Percentiles rank a stretch among this genome's conserved stretches.
Evolutionary conservation across 352 stramenopile species (phyloP).

Genomic region (Phytopythium delawarense): DNA sequence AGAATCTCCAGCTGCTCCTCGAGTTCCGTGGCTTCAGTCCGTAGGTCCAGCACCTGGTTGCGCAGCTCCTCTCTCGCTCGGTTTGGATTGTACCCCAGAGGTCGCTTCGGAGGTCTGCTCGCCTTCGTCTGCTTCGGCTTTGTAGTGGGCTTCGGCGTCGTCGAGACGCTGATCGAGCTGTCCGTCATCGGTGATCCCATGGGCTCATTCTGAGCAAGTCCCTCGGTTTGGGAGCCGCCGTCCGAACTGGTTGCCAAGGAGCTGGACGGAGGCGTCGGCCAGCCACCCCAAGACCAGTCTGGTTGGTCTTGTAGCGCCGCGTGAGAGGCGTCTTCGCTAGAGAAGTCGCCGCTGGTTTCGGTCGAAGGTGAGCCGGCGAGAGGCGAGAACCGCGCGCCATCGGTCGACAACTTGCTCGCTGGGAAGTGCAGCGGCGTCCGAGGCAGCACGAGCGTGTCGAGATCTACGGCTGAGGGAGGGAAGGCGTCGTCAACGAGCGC

Average conservation of each 20-base stretch:
- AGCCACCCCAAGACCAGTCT: neutral
- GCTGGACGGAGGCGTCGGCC: neutral
- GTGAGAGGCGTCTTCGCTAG: neutral
- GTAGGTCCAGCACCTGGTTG: slow-evolving; percentile 10
- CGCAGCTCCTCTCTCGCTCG: slow-evolving; percentile 22
- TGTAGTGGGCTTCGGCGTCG: neutral
- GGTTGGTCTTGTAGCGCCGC: neutral
- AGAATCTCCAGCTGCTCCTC: slow-evolving; percentile 1
- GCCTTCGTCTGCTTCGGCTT: neutral
- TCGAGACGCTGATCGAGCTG: neutral
- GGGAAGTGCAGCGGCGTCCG: neutral
- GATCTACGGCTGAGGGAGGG: neutral
- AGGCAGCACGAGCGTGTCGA: neutral
- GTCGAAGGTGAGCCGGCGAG: neutral
- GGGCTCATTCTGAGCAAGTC: neutral
- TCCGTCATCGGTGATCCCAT: neutral
- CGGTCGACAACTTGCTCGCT: neutral
- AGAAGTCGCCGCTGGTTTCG: neutral
- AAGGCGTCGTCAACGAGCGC: neutral
- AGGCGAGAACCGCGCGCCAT: neutral
- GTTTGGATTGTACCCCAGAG: slow-evolving; percentile 5
- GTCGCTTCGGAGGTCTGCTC: neutral
- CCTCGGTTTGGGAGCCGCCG: neutral
- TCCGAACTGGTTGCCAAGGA: neutral
- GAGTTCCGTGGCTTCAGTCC: slow-evolving; percentile 7